A percentile compares a stretch with the other conserved stretches of the same genome.
Evolutionary conservation across 1,139 yeast genomes (phyloP).

Genomic region (Magnusiomyces tetraspermus): DNA sequence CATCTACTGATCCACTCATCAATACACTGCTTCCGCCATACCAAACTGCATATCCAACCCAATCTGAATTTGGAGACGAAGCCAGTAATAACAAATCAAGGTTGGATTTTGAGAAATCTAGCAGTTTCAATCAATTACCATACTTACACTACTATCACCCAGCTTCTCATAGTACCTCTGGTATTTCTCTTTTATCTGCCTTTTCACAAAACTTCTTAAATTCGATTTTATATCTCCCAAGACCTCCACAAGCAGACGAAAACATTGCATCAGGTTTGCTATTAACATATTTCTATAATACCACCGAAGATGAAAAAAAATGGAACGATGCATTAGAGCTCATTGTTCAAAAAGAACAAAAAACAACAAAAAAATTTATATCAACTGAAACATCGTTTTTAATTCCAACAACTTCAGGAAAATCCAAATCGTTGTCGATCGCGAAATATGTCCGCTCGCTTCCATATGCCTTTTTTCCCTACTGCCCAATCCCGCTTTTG

Average conservation of each 20-base stretch:
- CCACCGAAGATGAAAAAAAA: slow-evolving; percentile 11
- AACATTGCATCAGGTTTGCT: slow-evolving; percentile 18
- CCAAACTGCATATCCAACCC: neutral
- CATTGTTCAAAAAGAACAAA: neutral
- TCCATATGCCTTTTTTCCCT: slow-evolving; percentile 14
- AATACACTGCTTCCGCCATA: slow-evolving; percentile 8
- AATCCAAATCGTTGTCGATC: neutral
- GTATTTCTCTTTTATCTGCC: neutral
- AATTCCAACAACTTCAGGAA: neutral
- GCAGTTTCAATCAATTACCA: slow-evolving; percentile 6
- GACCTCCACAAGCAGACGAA: slow-evolving; percentile 7
- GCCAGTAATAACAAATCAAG: too few species aligned
- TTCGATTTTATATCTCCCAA: slow-evolving; percentile 8
- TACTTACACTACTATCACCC: slow-evolving; percentile 11
- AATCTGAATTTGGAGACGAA: neutral
- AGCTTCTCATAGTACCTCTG: neutral
- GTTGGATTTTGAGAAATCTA: neutral
- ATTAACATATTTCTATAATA: slow-evolving; percentile 18
- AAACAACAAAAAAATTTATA: neutral
- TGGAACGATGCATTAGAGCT: slow-evolving; percentile 12
- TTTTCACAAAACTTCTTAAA: slow-evolving; percentile 3
- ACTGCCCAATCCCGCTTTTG: slow-evolving; percentile 16
- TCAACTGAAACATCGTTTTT: slow-evolving; percentile 3
- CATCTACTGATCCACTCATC: slow-evolving; percentile 12
- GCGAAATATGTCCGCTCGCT: neutral